Evolutionary conservation across 2,329 filamentous ascomycete genomes (phyloP), one percentile per base, ranked within the genome.

Genomic region (Apiospora malaysiana): DNA sequence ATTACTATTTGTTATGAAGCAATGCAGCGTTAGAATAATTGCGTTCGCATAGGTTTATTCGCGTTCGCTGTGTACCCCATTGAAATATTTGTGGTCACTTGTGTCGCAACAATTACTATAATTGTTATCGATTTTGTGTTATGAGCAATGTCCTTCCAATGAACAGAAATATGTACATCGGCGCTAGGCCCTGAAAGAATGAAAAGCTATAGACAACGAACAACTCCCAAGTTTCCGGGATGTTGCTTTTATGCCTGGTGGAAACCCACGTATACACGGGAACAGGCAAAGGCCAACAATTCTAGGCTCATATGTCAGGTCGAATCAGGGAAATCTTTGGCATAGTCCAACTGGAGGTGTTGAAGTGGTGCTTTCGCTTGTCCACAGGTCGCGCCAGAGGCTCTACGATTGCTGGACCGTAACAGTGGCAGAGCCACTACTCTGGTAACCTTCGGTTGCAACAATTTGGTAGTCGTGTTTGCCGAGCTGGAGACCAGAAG

Each of bases 391-490:
- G 3, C 37, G 56, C 21, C 56, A 12, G 49, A 46, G 21, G 43
- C 40, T n/a, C 68, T 68, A 37, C 46, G 56, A 23, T 23, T 63
- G 56, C 27, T 63, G 25, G 43, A 72, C 71, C 14, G 66, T 72
- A 27, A 72, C 69, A 2, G 18, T 32, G 12, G 71, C 71, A 32
- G 59, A 63, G 18, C 71, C 71, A 16, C 71, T 72, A 51, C 68
- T 70, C 51, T 68, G 66, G 45, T 72, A 72, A 16, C 71, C 71
- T 56, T 72, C 71, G 14, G 71, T 72, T 4, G 71, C 71, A 32
- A 72, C 72, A 73, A 81, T 81, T 75, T 81, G 79, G 75, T 81
- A 81, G 75, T 81, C 74, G 74, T 79, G 78, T 27, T 75, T 75
- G 70, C 78, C 78, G 63, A 82, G 78, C 45, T 76, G 76, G 65